Conservation (phyloP, 345 rosid species). For the Lumnitzera racemosa region DNA sequence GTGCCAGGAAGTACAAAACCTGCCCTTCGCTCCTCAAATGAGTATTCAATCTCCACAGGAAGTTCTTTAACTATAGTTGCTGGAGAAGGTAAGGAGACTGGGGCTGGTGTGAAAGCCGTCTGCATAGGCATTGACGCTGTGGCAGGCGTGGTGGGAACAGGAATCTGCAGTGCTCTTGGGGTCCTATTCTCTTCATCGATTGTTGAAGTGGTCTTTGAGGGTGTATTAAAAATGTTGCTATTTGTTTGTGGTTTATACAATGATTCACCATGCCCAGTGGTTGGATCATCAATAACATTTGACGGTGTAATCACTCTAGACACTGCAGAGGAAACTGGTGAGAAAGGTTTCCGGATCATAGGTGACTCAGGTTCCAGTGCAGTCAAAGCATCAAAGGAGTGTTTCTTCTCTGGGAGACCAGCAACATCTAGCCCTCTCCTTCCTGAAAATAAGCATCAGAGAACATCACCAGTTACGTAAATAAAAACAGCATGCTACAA, state of each 20-base stretch:
- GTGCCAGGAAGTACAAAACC: slow-evolving; percentile 50
- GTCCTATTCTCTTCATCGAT: slow-evolving; percentile 60
- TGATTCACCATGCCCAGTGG: slow-evolving; percentile 11
- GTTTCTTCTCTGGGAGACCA: slow-evolving; percentile 51
- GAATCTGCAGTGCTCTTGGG: slow-evolving; percentile 48
- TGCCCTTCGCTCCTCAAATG: slow-evolving; percentile 85
- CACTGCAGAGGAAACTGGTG: slow-evolving; percentile 50
- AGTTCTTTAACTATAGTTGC: slow-evolving; percentile 25
- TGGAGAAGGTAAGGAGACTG: slow-evolving; percentile 18
- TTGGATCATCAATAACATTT: slow-evolving; percentile 21
- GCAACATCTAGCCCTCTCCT: slow-evolving; percentile 67
- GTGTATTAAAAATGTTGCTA: slow-evolving; percentile 39
- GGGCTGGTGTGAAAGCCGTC: slow-evolving; percentile 60
- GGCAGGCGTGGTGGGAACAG: slow-evolving; percentile 56
- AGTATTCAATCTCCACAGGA: slow-evolving; percentile 56
- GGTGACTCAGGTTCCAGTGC: slow-evolving; percentile 52
- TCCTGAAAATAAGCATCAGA: slow-evolving; percentile 22
- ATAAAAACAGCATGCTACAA: no score
- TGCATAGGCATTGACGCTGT: slow-evolving; percentile 73
- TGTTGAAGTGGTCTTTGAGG: slow-evolving; percentile 28
- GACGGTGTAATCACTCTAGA: slow-evolving; percentile 41
- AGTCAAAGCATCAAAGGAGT: slow-evolving; percentile 40
- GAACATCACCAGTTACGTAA: no score
- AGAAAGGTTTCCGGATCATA: slow-evolving; percentile 77
- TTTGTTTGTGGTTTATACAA: slow-evolving; percentile 23